Conservation (phyloP, 2,329 filamentous ascomycete species). For the Pyrenophora seminiperda region DNA sequence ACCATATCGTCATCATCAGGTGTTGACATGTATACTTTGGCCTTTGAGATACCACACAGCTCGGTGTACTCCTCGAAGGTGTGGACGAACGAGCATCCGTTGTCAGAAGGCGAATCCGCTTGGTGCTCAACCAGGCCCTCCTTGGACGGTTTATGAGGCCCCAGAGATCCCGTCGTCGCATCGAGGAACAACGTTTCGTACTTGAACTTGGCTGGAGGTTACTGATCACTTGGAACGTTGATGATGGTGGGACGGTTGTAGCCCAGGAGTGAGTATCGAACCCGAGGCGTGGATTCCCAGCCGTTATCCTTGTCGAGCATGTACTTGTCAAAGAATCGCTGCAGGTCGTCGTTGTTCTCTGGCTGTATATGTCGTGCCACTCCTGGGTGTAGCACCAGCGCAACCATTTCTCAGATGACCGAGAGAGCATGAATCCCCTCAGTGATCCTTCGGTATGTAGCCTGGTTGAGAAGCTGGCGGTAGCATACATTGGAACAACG, state of each 20-base stretch:
- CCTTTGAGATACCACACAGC: conserved; percentile 10
- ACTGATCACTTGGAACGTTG: not conserved
- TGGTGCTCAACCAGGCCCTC: too few relatives aligned
- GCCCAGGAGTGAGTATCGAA: conserved; percentile 47
- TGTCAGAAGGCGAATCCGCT: not conserved
- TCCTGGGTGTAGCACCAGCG: conserved; percentile 14
- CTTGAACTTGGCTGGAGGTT: too few relatives aligned
- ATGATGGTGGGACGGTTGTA: not conserved
- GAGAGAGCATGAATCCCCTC: conserved; percentile 6
- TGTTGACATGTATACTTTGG: conserved; percentile 50
- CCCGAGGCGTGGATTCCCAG: conserved; percentile 54
- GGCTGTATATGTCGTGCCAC: conserved; percentile 24
- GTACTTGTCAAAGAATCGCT: conserved; percentile 54
- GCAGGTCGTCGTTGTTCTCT: conserved; percentile 15
- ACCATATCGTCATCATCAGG: conserved; percentile 51
- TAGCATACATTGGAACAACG: conserved; percentile 17
- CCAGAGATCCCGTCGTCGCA: too few relatives aligned
- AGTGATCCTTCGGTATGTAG: conserved; percentile 21
- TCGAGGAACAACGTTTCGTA: too few relatives aligned
- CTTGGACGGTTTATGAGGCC: too few relatives aligned
- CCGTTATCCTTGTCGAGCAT: conserved; percentile 52
- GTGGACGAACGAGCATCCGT: conserved; percentile 1
- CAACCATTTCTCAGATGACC: conserved; percentile 4
- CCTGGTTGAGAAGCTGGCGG: conserved; percentile 15
- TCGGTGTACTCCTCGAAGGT: not conserved